Evolutionary conservation across 2,329 filamentous ascomycete genomes (phyloP).

Genomic region (Penicillium italicum): DNA sequence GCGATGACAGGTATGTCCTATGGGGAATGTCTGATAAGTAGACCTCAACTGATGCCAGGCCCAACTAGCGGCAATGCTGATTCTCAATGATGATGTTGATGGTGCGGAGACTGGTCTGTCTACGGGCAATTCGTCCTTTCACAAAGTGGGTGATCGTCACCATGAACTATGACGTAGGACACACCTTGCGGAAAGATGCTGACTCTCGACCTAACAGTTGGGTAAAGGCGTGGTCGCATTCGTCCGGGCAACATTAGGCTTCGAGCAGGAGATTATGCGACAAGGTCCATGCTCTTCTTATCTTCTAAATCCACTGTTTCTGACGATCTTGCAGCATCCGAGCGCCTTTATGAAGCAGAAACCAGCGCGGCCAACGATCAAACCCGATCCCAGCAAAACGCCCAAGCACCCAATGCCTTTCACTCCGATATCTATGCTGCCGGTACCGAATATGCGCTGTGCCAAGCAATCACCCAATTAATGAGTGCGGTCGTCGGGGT

Average conservation of each 20-base stretch:
- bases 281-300: constrained; percentile 50
- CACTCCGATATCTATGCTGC: constrained; percentile 68
- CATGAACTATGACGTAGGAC: constrained; percentile 8
- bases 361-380: constrained; percentile 71
- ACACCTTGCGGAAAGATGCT: not conserved
- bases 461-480: constrained; percentile 78
- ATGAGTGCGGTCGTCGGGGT: constrained; percentile 87
- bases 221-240: constrained; percentile 79
- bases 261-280: constrained; percentile 87
- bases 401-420: constrained; percentile 49
- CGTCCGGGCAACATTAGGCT: constrained; percentile 79
- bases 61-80: constrained; percentile 60
- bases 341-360: constrained; percentile 71
- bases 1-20: constrained; percentile 43
- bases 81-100: constrained; percentile 88
- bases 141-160: constrained; percentile 54
- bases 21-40: not conserved
- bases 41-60: not conserved
- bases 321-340: constrained; percentile 53
- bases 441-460: constrained; percentile 82
- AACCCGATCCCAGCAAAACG: constrained; percentile 66
- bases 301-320: constrained; percentile 1
- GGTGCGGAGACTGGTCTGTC: constrained; percentile 71
- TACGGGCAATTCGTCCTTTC: constrained; percentile 77
- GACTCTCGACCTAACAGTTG: constrained; percentile 49